Evolutionary conservation across 768 basidiomycete genomes (phyloP).

Genomic region (Boletus patriciae): DNA sequence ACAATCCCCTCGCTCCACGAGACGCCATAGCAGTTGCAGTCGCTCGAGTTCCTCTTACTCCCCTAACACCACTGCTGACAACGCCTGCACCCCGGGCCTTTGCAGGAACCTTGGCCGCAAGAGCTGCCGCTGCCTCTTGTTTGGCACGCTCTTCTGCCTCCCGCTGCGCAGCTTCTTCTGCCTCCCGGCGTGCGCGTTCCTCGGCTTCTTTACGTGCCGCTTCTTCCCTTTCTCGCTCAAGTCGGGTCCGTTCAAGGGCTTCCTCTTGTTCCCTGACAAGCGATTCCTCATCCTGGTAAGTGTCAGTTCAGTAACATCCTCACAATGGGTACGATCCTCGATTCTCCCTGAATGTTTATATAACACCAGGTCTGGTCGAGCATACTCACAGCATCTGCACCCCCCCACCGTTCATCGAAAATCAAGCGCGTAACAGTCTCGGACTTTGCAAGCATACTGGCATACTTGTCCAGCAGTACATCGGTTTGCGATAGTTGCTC

Average conservation of each 20-base stretch:
- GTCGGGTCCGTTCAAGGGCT: constrained; percentile 25
- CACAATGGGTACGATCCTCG: neutral
- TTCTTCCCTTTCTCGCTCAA: constrained; percentile 39
- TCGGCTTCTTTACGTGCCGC: constrained; percentile 43
- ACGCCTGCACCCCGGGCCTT: constrained; percentile 47
- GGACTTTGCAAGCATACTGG: constrained; percentile 64
- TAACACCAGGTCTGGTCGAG: neutral
- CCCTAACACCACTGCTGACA: constrained; percentile 59
- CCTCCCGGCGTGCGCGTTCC: constrained; percentile 32
- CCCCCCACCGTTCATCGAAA: constrained; percentile 75
- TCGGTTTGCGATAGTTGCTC: constrained; percentile 70
- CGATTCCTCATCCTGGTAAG: constrained; percentile 55
- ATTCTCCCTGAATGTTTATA: neutral
- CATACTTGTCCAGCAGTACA: constrained; percentile 72
- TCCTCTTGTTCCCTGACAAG: constrained; percentile 46
- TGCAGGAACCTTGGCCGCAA: constrained; percentile 20
- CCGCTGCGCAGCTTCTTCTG: constrained; percentile 37
- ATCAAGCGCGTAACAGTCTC: constrained; percentile 67
- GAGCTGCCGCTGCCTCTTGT: constrained; percentile 47
- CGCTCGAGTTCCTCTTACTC: constrained; percentile 70
- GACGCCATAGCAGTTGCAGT: constrained; percentile 46
- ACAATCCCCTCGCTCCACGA: constrained; percentile 46
- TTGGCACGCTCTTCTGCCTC: constrained; percentile 52
- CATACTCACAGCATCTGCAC: constrained; percentile 63
- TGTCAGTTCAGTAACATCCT: neutral